These are phyloP conservation scores for Collybia nuda DNA, from an alignment of 768 basidiomycete species.

Conservation along the genomic window DNA sequence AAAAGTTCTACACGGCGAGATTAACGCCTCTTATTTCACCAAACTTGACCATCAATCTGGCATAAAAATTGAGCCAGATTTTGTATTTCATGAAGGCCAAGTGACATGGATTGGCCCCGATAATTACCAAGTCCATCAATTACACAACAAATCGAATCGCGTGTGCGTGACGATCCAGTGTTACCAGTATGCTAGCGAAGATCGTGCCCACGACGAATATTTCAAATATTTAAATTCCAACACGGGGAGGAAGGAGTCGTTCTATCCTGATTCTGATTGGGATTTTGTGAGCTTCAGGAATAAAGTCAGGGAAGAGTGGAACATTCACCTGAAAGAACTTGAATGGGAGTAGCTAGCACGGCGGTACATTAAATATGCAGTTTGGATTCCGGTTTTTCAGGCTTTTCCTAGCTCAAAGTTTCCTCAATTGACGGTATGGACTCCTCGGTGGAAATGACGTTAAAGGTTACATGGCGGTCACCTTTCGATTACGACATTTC, in stretches of 20 bases:
- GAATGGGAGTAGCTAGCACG: slow-evolving; percentile 1
- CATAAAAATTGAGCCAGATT: not conserved
- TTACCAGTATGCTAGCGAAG: slow-evolving; percentile 9
- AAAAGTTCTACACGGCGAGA: slow-evolving; percentile 21
- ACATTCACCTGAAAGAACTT: slow-evolving; percentile 8
- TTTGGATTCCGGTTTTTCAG: too few relatives aligned
- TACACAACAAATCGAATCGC: slow-evolving; percentile 11
- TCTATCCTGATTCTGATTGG: slow-evolving; percentile 13
- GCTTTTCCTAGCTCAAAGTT: too few relatives aligned
- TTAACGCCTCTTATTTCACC: slow-evolving; percentile 13
- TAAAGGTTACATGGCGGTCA: too few relatives aligned
- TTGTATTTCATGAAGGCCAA: not conserved
- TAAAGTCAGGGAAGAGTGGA: slow-evolving; percentile 10
- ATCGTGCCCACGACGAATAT: slow-evolving; percentile 11
- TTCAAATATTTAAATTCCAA: slow-evolving; percentile 6
- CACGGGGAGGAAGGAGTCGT: slow-evolving; percentile 8
- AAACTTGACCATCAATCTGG: not conserved
- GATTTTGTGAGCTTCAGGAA: slow-evolving; percentile 10
- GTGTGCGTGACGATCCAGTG: slow-evolving; percentile 15
- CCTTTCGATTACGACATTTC: too few relatives aligned
- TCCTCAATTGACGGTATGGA: too few relatives aligned
- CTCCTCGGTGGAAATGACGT: too few relatives aligned
- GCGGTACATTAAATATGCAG: too few relatives aligned
- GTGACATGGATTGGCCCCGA: not conserved
- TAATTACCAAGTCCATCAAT: slow-evolving; percentile 6